These are phyloP conservation scores for Eucalyptus sp. DNA, from an alignment of 345 rosid genomes.

Conservation along the genomic window DNA sequence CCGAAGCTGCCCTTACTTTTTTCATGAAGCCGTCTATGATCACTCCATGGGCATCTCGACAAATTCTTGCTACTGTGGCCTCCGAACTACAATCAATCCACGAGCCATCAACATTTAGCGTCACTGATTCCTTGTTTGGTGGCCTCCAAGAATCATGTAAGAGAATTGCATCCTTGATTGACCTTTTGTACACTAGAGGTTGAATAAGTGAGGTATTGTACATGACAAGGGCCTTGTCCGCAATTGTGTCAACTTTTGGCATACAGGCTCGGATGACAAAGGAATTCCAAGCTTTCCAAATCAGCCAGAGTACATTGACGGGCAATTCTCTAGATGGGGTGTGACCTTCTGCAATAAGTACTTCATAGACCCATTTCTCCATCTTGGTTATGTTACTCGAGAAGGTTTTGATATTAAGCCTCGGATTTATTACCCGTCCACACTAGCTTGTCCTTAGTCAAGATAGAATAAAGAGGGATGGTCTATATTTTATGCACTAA, in stretches of 20 bases:
- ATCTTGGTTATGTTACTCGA: rapidly evolving
- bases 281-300: neutral
- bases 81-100: neutral
- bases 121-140: neutral
- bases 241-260: neutral
- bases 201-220: neutral
- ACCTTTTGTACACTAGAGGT: neutral
- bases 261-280: neutral
- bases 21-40: neutral
- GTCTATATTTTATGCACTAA: neutral
- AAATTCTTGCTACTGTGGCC: neutral
- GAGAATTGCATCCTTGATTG: neutral
- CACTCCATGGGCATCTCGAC: neutral
- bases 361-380: no score
- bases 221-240: neutral
- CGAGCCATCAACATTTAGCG: neutral
- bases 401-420: neutral
- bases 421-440: neutral
- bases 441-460: neutral
- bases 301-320: neutral
- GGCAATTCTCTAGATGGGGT: neutral
- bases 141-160: neutral
- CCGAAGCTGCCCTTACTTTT: neutral
- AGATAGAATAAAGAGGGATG: neutral
- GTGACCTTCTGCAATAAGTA: neutral